phyloP scores from a whole-genome alignment of 208 protist genomes.

The Trypanosoma brucei region DNA sequence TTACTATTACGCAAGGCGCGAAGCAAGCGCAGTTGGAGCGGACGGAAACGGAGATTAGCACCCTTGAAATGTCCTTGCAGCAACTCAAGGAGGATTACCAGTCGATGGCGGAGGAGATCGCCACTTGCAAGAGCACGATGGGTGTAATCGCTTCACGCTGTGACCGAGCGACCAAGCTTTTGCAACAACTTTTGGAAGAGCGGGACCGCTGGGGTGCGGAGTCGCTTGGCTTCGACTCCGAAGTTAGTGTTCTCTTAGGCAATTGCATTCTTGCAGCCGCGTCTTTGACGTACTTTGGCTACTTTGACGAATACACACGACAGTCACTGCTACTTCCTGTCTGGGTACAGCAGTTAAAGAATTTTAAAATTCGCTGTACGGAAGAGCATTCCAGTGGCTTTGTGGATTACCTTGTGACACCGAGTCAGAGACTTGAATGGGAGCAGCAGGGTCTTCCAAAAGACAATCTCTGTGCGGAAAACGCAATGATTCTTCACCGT shows the following conservation, averaged over 20 bases:
- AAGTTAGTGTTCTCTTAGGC: slow-evolving; percentile 93
- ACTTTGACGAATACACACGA: slow-evolving; percentile 95
- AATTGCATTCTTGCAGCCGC: slow-evolving; percentile 94
- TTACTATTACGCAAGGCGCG: slow-evolving; percentile 72
- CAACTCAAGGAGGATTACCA: slow-evolving; percentile 94
- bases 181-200: slow-evolving; percentile 92
- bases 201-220: slow-evolving; percentile 92
- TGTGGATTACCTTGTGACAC: slow-evolving; percentile 90
- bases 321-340: slow-evolving; percentile 77
- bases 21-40: slow-evolving; percentile 51
- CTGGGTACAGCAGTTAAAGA: slow-evolving; percentile 79
- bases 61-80: slow-evolving; percentile 84
- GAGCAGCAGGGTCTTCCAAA: slow-evolving; percentile 90
- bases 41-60: slow-evolving; percentile 74
- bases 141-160: slow-evolving; percentile 83
- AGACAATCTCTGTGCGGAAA: slow-evolving; percentile 97
- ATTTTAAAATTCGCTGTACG: slow-evolving; percentile 62
- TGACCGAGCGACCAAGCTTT: slow-evolving; percentile 87
- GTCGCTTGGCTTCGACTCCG: slow-evolving; percentile 70
- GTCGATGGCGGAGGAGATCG: slow-evolving; percentile 89
- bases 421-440: slow-evolving; percentile 94
- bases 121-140: slow-evolving; percentile 90
- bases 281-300: slow-evolving; percentile 98
- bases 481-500: slow-evolving; percentile 96
- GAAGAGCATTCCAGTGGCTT: slow-evolving; percentile 63